Base-by-base conservation (phyloP, 75 land plant species). In the Selaginella tamariscina region DNA sequence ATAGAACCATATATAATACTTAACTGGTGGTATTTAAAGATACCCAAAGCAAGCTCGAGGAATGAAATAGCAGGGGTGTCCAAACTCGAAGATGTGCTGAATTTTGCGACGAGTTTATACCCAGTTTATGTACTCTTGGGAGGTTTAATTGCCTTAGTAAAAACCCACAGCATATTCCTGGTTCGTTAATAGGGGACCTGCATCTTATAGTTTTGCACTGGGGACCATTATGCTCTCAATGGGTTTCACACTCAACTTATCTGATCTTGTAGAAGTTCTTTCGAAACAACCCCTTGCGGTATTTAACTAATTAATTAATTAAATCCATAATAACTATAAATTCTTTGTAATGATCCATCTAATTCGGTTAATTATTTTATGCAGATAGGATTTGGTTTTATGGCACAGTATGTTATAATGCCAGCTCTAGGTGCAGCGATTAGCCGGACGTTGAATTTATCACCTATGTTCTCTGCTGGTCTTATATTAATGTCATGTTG, bases 401-500 rank as follows among this genome's bases (percentile, higher is more conserved):
- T 68, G 65, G 85, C 87, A 29, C 89, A 89, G 59, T 91, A 85
- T 54, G 75, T 78, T 1, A 82, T 91, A 20, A 84, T 91, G 96
- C 91, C 96, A 32, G 68, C 75, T 56, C 64, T 72, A 30, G 89
- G 82, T 24, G 67, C 78, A 9, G 54, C 74, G 29, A 57, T 86
- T 56, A 77, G 95, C 80, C 82, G 71, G 75, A 32, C 24, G 0
- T 68, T 90, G 24, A 81, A 83, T 27, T 84, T 90, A 44, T 69
- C 85, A 2, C 76, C 81, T 21, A 65, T 79, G 33, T 75, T 90
- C 65, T 81, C 87, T 54, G 87, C 83, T 31, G 96, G 96, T 31
- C 75, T 90, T 55, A 81, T 90, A 49, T 70, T 90, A 30, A 77
- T 90, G 30, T 60, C 72, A n/a, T 90, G 96, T 70, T 90, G 96